phyloP scores from a whole-genome alignment of 2,329 filamentous ascomycete genomes.

The Xylariales sp. region DNA sequence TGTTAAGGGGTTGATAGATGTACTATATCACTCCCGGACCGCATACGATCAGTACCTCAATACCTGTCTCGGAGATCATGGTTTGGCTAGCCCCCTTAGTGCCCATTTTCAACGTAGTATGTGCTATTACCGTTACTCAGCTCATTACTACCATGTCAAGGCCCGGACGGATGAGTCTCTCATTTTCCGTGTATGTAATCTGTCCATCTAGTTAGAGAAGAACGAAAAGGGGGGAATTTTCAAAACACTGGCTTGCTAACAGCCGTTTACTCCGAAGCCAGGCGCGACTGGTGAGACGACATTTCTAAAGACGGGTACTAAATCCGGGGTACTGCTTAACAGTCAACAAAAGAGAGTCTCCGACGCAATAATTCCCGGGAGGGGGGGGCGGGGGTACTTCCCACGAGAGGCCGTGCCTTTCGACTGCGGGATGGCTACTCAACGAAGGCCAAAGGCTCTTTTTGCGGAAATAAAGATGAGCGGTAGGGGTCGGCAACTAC shows the following conservation, averaged over 20 bases:
- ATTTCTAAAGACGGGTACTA: slow-evolving; percentile 48
- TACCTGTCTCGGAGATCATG: too few relatives aligned
- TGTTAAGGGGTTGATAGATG: too few relatives aligned
- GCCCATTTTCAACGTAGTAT: too few relatives aligned
- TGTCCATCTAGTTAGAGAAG: too few relatives aligned
- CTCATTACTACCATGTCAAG: too few relatives aligned
- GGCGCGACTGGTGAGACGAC: slow-evolving; percentile 46
- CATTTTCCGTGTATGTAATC: too few relatives aligned
- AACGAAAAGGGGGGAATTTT: too few relatives aligned
- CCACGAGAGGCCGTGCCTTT: slow-evolving; percentile 50
- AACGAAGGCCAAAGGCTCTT: slow-evolving; percentile 51
- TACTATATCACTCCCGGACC: too few relatives aligned
- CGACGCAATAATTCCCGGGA: slow-evolving; percentile 53
- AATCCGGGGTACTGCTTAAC: slow-evolving; percentile 59
- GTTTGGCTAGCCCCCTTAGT: too few relatives aligned
- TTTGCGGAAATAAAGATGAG: slow-evolving; percentile 47
- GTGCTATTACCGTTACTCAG: too few relatives aligned
- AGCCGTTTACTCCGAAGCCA: slow-evolving; percentile 17
- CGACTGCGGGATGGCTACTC: slow-evolving; percentile 53
- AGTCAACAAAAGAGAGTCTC: slow-evolving; percentile 50
- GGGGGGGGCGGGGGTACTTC: slow-evolving; percentile 50
- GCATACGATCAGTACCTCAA: too few relatives aligned
- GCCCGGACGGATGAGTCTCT: too few relatives aligned
- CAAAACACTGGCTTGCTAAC: not conserved
- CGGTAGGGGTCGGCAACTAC: slow-evolving; percentile 54